These are phyloP conservation scores for Boletus sensibilis DNA, from an alignment of 768 basidiomycete species.

Conservation along the genomic window DNA sequence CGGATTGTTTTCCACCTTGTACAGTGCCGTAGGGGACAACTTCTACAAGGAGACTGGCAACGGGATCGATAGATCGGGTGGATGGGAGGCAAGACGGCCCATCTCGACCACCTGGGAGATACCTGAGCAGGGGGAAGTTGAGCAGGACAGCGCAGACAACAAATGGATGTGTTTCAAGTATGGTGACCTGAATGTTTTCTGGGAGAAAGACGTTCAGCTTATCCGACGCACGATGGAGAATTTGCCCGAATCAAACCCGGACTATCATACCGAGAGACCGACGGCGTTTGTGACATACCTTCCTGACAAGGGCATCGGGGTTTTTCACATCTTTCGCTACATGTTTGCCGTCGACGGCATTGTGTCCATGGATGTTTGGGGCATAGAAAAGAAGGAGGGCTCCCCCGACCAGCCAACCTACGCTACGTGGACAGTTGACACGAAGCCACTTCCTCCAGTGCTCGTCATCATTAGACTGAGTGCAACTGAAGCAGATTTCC, in stretches of 20 bases:
- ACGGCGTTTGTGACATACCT: constrained; percentile 37
- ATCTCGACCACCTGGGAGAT: constrained; percentile 42
- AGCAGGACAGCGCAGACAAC: not conserved
- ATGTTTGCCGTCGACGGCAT: constrained; percentile 12
- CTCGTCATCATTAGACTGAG: constrained; percentile 45
- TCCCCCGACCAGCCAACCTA: constrained; percentile 17
- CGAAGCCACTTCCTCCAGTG: constrained; percentile 26
- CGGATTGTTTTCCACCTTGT: constrained; percentile 46
- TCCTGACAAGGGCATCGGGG: constrained; percentile 45
- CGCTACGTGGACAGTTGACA: constrained; percentile 46
- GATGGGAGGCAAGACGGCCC: constrained; percentile 43
- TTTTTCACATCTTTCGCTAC: constrained; percentile 38
- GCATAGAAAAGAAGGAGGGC: constrained; percentile 5
- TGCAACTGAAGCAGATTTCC: constrained; percentile 30
- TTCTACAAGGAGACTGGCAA: constrained; percentile 48
- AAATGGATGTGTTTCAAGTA: constrained; percentile 35
- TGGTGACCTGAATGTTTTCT: not conserved
- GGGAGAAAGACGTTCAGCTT: constrained; percentile 38
- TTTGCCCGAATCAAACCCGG: not conserved
- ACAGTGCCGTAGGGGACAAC: constrained; percentile 41
- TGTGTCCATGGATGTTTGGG: constrained; percentile 15
- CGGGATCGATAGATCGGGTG: constrained; percentile 13
- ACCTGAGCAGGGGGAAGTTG: constrained; percentile 2
- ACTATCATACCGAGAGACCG: constrained; percentile 5
- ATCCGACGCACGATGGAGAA: constrained; percentile 34